phyloP scores from a whole-genome alignment of 2,329 filamentous ascomycete species.

The Mycosphaerella sp. region DNA sequence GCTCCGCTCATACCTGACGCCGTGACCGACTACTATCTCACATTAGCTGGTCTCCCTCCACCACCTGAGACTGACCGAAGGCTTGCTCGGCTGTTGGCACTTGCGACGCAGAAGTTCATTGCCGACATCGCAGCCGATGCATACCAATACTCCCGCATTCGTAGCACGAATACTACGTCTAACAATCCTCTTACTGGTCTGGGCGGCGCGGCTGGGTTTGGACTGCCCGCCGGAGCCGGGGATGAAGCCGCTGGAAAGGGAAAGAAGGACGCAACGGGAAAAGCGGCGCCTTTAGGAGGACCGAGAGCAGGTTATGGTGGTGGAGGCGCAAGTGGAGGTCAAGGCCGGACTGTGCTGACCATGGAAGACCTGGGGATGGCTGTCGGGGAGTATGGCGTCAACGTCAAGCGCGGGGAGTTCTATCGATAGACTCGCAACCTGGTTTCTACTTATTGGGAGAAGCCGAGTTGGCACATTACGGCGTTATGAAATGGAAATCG shows the following conservation, averaged over 20 bases:
- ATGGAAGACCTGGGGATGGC: slow-evolving; percentile 99
- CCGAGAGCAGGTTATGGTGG: slow-evolving; percentile 58
- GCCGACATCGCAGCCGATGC: slow-evolving; percentile 95
- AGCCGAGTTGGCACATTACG: slow-evolving; percentile 4
- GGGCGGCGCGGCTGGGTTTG: slow-evolving; percentile 64
- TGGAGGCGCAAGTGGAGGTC: slow-evolving; percentile 79
- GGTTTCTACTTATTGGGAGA: neutral
- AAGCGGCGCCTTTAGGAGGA: slow-evolving; percentile 41
- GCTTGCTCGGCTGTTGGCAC: slow-evolving; percentile 84
- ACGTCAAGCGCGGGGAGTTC: slow-evolving; percentile 95
- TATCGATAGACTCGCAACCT: slow-evolving; percentile 56
- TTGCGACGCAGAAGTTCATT: slow-evolving; percentile 99
- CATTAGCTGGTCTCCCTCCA: slow-evolving; percentile 85
- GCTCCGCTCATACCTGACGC: slow-evolving; percentile 98
- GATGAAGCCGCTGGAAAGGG: slow-evolving; percentile 49
- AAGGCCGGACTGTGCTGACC: slow-evolving; percentile 88
- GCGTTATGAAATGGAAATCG: neutral
- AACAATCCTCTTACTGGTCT: slow-evolving; percentile 90
- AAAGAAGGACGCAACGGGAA: slow-evolving; percentile 36
- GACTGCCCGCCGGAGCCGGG: slow-evolving; percentile 46
- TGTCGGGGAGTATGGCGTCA: slow-evolving; percentile 94
- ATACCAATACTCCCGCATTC: slow-evolving; percentile 95
- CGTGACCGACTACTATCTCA: slow-evolving; percentile 97
- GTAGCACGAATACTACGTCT: slow-evolving; percentile 80
- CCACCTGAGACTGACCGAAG: slow-evolving; percentile 85